Conservation (phyloP, 331 rosid genomes). For the Dryas integrifolia region DNA sequence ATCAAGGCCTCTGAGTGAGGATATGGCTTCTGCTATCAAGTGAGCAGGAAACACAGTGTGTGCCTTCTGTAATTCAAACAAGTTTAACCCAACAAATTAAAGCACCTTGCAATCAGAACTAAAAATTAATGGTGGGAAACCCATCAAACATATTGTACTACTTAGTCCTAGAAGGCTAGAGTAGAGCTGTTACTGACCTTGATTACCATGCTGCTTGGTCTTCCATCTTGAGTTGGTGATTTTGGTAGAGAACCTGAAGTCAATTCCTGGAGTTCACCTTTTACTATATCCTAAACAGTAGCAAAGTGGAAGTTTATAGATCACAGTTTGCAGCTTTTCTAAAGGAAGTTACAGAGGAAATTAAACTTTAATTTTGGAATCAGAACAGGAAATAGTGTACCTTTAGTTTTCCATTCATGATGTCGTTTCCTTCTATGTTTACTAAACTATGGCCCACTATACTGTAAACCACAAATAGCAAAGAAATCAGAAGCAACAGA, state of each 20-base stretch:
- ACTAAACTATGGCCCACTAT: background rate
- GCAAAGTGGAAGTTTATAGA: background rate
- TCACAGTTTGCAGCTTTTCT: background rate
- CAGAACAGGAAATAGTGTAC: slow-evolving; percentile 8
- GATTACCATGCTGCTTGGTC: slow-evolving; percentile 49
- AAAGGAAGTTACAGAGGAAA: background rate
- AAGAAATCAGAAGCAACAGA: background rate
- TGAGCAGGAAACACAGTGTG: slow-evolving; percentile 45
- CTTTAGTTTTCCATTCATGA: slow-evolving; percentile 31
- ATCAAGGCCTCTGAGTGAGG: slow-evolving; percentile 41
- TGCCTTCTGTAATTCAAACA: slow-evolving; percentile 31
- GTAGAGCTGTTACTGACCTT: slow-evolving; percentile 21
- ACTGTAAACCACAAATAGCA: background rate
- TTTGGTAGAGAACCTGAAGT: slow-evolving; percentile 27
- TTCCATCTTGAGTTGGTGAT: slow-evolving; percentile 34
- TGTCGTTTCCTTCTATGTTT: slow-evolving; percentile 17
- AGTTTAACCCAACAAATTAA: slow-evolving; percentile 2
- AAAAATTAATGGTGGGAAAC: background rate
- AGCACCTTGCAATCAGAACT: background rate
- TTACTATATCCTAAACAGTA: slow-evolving; percentile 17
- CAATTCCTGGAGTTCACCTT: slow-evolving; percentile 29
- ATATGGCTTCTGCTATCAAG: slow-evolving; percentile 49
- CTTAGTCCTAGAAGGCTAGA: background rate
- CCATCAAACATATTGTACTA: background rate
- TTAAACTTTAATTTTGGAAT: background rate